phyloP scores from a whole-genome alignment of 1,139 yeast species.

The Arxiozyma telluris region DNA sequence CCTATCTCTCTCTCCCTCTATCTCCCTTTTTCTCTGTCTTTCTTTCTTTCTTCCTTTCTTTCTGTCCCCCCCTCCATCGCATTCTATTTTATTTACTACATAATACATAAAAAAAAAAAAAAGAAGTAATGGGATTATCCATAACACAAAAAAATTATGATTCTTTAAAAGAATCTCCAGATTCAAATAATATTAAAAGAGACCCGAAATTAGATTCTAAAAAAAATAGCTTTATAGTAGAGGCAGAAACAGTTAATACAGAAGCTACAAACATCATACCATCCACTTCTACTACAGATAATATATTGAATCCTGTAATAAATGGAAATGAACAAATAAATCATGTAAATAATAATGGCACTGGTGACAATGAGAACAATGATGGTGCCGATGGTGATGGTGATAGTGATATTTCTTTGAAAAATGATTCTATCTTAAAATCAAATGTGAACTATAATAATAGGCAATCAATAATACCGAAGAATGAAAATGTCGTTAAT shows the following conservation, averaged over 20 bases:
- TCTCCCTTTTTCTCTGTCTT: too few species aligned
- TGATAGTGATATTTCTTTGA: too few species aligned
- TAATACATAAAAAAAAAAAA: neutral
- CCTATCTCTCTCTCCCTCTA: too few species aligned
- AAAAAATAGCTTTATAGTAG: conserved; percentile 28
- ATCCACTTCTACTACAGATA: neutral
- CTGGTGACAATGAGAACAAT: neutral
- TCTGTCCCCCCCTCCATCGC: too few species aligned
- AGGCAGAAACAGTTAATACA: conserved; percentile 32
- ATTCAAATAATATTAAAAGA: conserved; percentile 4
- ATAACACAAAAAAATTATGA: neutral
- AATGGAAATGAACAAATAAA: neutral
- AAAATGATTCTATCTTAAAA: neutral
- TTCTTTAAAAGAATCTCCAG: neutral
- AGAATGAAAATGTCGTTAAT: neutral
- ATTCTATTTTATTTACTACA: neutral
- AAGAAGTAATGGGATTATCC: neutral
- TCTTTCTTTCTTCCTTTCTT: too few species aligned
- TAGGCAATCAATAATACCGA: neutral
- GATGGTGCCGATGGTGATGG: too few species aligned
- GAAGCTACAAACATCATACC: conserved; percentile 13
- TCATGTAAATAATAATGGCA: neutral
- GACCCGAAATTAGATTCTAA: conserved; percentile 35
- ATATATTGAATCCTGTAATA: neutral
- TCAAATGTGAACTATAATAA: neutral